Conservation (phyloP, 257 asterid species). For the Penstemon newberryi region DNA sequence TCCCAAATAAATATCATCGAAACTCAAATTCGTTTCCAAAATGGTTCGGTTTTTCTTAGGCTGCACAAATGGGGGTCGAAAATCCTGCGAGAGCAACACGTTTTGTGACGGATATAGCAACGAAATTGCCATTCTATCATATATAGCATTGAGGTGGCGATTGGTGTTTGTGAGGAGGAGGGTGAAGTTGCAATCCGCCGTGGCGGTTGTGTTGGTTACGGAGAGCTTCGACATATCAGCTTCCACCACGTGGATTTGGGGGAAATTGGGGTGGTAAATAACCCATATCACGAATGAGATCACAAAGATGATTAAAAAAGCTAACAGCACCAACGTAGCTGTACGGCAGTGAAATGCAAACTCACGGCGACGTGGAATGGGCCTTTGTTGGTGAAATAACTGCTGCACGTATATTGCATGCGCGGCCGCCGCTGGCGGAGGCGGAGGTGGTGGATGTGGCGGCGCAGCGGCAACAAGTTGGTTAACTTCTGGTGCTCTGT, state of each 20-base stretch:
- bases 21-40: slow-evolving; percentile 25
- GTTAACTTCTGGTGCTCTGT: neutral
- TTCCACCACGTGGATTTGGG: slow-evolving; percentile 32
- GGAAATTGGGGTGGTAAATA: slow-evolving; percentile 33
- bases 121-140: slow-evolving; percentile 31
- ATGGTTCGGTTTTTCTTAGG: slow-evolving; percentile 23
- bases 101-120: slow-evolving; percentile 27
- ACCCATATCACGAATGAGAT: slow-evolving; percentile 27
- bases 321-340: neutral
- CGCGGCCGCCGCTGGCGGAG: neutral
- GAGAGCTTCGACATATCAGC: slow-evolving; percentile 31
- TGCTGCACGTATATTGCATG: slow-evolving; percentile 26
- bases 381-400: slow-evolving; percentile 24
- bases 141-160: slow-evolving; percentile 30
- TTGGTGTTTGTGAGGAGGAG: slow-evolving; percentile 42
- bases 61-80: slow-evolving; percentile 37
- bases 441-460: slow-evolving; percentile 10
- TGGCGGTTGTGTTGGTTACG: slow-evolving; percentile 12
- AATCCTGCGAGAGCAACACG: slow-evolving; percentile 29
- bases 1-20: slow-evolving; percentile 21
- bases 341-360: slow-evolving; percentile 20
- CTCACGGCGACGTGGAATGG: slow-evolving; percentile 22
- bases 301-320: slow-evolving; percentile 15
- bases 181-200: slow-evolving; percentile 39
- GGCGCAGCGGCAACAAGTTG: slow-evolving; percentile 9